Conservation (phyloP, 2,329 filamentous ascomycete species). For the Claviceps cyperi region DNA sequence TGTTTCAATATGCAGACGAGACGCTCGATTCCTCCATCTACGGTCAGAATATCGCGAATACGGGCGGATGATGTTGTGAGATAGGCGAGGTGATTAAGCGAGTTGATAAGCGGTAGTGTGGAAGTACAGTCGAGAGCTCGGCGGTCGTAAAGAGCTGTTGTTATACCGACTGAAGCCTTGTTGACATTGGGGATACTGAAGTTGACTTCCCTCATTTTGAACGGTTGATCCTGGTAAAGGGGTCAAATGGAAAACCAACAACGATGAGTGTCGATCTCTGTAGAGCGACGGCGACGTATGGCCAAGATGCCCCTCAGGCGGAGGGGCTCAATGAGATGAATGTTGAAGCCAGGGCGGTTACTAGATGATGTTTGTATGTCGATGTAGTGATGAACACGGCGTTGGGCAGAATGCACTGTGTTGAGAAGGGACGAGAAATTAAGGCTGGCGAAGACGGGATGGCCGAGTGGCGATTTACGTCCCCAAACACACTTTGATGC, state of each 20-base stretch:
- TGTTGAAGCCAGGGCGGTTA: conserved; percentile 4
- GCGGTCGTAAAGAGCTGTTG: conserved; percentile 92
- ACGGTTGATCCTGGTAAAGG: conserved; percentile 7
- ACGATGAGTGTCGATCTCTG: not conserved
- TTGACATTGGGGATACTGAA: conserved; percentile 99
- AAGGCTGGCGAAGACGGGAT: conserved; percentile 1
- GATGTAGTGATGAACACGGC: not conserved
- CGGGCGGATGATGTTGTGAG: conserved; percentile 95
- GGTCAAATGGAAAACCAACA: not conserved
- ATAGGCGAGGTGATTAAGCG: conserved; percentile 94
- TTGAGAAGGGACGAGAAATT: not conserved
- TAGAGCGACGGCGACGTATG: not conserved
- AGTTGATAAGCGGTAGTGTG: conserved; percentile 94
- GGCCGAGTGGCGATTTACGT: conserved; percentile 6
- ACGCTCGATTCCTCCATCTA: conserved; percentile 95
- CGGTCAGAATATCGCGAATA: conserved; percentile 92
- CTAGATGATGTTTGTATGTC: not conserved
- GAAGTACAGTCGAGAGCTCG: conserved; percentile 96
- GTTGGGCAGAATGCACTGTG: not conserved
- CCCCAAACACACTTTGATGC: conserved; percentile 2
- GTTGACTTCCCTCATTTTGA: conserved; percentile 96
- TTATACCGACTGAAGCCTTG: conserved; percentile 98
- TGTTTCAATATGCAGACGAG: conserved; percentile 97
- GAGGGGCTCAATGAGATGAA: conserved; percentile 4
- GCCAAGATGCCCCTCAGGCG: conserved; percentile 5